Conservation (phyloP, 352 stramenopile genomes). For the Phytophthora hybrid region DNA sequence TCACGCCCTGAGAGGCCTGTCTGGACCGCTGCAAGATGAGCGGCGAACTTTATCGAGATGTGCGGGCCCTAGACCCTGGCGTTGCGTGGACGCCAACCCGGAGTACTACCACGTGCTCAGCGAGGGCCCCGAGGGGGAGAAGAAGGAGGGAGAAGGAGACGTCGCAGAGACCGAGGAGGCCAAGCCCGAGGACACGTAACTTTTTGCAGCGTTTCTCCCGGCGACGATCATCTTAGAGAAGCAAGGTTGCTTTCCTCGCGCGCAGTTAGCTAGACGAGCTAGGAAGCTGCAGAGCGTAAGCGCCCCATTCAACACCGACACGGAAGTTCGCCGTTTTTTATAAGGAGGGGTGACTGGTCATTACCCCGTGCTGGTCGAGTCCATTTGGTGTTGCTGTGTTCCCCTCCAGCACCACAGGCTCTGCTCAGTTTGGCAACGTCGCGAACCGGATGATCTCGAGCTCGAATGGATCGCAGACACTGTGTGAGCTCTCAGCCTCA, state of each 20-base stretch:
- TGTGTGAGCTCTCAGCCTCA: conserved; percentile 4
- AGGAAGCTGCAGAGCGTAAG: conserved; percentile 20
- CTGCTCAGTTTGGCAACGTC: background rate
- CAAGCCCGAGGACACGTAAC: conserved; percentile 31
- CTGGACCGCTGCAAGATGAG: conserved; percentile 78
- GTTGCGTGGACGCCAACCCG: conserved; percentile 85
- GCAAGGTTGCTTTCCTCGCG: conserved; percentile 13
- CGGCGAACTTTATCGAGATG: conserved; percentile 82
- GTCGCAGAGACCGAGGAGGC: conserved; percentile 4
- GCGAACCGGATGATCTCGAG: conserved; percentile 15
- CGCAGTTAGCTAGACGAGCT: conserved; percentile 14
- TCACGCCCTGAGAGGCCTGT: conserved; percentile 86
- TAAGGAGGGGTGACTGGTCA: conserved; percentile 28
- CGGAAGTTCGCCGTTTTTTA: conserved; percentile 23
- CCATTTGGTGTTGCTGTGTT: background rate
- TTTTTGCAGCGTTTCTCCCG: background rate
- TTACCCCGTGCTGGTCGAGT: conserved; percentile 21
- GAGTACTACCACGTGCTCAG: conserved; percentile 91
- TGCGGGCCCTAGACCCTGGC: conserved; percentile 80
- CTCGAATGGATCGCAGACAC: conserved; percentile 26
- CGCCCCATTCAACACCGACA: conserved; percentile 26
- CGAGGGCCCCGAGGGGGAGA: conserved; percentile 57
- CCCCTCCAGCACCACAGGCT: background rate
- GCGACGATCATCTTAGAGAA: conserved; percentile 36
- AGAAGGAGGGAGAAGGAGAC: conserved; percentile 16